Evolutionary conservation across 2,329 filamentous ascomycete genomes (phyloP), one percentile per base, ranked within the genome.

Genomic region (Sarocladium oryzae): DNA sequence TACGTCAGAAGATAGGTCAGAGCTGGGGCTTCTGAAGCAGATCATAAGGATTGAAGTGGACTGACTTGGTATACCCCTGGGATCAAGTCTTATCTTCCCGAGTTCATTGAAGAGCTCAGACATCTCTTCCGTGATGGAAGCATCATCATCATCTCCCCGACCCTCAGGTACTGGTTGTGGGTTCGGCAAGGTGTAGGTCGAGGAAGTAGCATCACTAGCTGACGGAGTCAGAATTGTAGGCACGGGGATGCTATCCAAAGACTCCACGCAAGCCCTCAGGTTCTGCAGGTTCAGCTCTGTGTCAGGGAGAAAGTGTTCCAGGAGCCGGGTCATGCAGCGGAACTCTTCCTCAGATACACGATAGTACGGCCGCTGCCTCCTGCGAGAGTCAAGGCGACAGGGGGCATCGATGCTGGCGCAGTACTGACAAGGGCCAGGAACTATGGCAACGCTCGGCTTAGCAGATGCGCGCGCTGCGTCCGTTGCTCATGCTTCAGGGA

Each of bases 311-410:
- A 48, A 33, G 18, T 48, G 43, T 26, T 48, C 26, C 5, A 48
- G 43, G n/a, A 48, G 10, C 43, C 33, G 43, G 6, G 26, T 33
- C 43, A 48, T 48, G 28, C 43, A 48, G 3, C 43, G 24, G 43
- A 48, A 48, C 43, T 48, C 43, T 15, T 48, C 43, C 43, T 48
- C 43, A 5, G 43, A 48, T 8, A 48, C 43, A 33, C 43, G 43
- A 21, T 48, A 48, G 43, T 32, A 48, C 26, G 43, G 43, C 24
- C 43, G 24, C 18, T 48, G 43, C 43, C 33, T 48, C 28, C 43
- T 48, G 26, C 43, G 43, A 6, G 43, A 48, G 43, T 48, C 43
- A 6, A 48, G 43, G 16, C 20, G 26, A 18, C 43, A 48, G 20
- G 43, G 43, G 3, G 43, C 43, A 33, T 33, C 16, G 43, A 48